These are phyloP conservation scores for Phytopythium cucurbitacearum DNA, from an alignment of 352 stramenopile species.

Conservation along the genomic window DNA sequence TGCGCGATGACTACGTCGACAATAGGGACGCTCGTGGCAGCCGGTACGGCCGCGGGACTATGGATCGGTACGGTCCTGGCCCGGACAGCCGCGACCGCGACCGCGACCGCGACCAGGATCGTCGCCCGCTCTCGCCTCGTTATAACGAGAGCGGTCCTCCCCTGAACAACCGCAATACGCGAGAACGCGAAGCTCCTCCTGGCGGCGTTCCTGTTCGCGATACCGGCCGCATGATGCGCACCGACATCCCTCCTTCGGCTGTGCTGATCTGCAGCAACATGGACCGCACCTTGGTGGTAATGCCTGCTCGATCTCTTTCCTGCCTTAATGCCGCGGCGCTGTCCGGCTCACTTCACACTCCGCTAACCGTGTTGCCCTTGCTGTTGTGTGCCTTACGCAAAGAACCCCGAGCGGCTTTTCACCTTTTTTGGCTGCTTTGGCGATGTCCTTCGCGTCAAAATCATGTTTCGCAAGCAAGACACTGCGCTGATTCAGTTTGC, in stretches of 20 bases:
- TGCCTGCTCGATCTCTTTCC: conserved; percentile 1
- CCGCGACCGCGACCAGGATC: conserved; percentile 1
- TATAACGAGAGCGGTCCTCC: conserved; percentile 17
- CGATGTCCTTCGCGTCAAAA: conserved; percentile 79
- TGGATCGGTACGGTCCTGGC: background rate
- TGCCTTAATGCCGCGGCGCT: background rate
- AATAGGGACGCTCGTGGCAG: background rate
- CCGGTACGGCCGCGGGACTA: background rate
- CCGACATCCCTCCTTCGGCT: conserved; percentile 48
- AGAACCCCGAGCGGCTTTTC: conserved; percentile 67
- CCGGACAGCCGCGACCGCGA: conserved; percentile 12
- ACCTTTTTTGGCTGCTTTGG: conserved; percentile 84
- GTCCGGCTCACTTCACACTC: background rate
- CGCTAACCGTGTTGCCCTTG: background rate
- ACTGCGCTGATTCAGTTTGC: conserved; percentile 79
- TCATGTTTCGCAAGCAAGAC: conserved; percentile 86
- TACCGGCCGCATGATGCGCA: conserved; percentile 50
- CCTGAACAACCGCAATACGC: conserved; percentile 11
- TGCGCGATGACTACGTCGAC: no score
- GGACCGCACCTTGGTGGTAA: conserved; percentile 56
- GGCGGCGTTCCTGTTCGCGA: conserved; percentile 3
- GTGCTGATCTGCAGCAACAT: conserved; percentile 86
- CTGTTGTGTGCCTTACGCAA: conserved; percentile 1
- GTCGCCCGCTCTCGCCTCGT: conserved; percentile 7
- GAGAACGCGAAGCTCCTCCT: conserved; percentile 14